A percentile compares a stretch with the other conserved stretches of the same genome.
phyloP scores from a whole-genome alignment of 1,139 yeast genomes.

The Saccharomyces hybrid region DNA sequence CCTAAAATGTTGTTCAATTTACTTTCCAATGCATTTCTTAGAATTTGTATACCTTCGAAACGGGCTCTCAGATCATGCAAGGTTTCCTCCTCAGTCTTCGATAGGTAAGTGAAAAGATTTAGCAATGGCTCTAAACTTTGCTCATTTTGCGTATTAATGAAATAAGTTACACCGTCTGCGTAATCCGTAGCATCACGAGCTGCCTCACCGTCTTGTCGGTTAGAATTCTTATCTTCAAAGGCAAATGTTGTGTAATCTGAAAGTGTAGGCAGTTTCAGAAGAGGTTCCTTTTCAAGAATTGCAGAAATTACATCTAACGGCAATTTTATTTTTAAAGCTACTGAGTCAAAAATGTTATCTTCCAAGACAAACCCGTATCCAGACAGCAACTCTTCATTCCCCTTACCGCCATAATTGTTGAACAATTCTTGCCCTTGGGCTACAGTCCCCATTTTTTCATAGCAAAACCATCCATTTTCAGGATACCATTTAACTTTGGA shows the following conservation, averaged over 20 bases:
- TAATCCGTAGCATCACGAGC: conserved; percentile 12
- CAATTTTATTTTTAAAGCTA: conserved; percentile 48
- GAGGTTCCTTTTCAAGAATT: conserved; percentile 33
- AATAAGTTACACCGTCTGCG: conserved; percentile 41
- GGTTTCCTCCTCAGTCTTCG: conserved; percentile 40
- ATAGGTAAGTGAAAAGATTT: conserved; percentile 46
- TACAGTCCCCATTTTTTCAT: conserved; percentile 19
- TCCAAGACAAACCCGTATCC: conserved; percentile 64
- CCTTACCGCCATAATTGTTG: conserved; percentile 82
- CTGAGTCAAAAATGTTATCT: conserved; percentile 54
- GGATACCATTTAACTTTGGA: conserved; percentile 60
- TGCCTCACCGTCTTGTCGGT: conserved; percentile 11
- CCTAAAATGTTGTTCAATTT: conserved; percentile 11
- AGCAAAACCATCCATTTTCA: conserved; percentile 21
- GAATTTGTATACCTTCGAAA: conserved; percentile 47
- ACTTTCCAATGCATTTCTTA: conserved; percentile 22
- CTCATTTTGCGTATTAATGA: conserved; percentile 32
- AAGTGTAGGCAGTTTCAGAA: conserved; percentile 42
- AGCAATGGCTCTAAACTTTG: conserved; percentile 33
- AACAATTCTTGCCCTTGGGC: conserved; percentile 44
- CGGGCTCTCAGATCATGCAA: conserved; percentile 43
- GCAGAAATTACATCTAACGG: conserved; percentile 32
- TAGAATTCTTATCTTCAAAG: conserved; percentile 21
- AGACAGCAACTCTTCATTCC: conserved; percentile 59
- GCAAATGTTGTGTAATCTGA: conserved; percentile 37